A percentile compares a stretch with the other conserved stretches of the same genome.
Conservation (phyloP, 768 basidiomycete species). For the Ramaria rubella region DNA sequence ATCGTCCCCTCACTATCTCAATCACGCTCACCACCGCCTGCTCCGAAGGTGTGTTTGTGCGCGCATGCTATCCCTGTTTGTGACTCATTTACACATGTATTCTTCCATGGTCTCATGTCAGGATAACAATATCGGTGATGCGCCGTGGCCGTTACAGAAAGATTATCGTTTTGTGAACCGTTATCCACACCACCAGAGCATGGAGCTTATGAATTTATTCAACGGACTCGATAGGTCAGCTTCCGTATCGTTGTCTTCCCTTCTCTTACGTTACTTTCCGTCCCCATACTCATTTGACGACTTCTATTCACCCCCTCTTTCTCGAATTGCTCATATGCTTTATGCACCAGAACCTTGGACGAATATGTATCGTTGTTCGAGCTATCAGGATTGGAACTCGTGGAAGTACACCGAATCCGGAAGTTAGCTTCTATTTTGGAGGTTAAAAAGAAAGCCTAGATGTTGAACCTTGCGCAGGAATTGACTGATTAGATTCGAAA, state of each 20-base stretch:
- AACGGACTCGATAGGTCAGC: conserved; percentile 5
- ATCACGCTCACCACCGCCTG: background rate
- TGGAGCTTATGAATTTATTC: conserved; percentile 5
- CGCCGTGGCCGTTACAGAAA: conserved; percentile 7
- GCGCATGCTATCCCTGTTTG: too few species aligned
- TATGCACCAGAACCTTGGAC: background rate
- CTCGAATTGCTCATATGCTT: background rate
- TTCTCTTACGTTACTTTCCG: too few species aligned
- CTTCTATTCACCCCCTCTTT: background rate
- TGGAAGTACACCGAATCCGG: conserved; percentile 4
- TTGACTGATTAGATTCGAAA: too few species aligned
- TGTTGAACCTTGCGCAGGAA: too few species aligned
- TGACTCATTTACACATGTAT: too few species aligned
- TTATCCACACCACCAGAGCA: conserved; percentile 7
- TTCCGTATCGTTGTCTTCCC: background rate
- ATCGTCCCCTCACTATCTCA: background rate
- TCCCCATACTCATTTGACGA: too few species aligned
- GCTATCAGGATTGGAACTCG: background rate
- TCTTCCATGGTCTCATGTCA: too few species aligned
- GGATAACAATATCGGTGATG: background rate
- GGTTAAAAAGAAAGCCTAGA: background rate
- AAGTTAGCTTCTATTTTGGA: conserved; percentile 5
- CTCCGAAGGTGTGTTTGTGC: too few species aligned
- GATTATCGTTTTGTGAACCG: conserved; percentile 8
- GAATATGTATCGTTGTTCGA: conserved; percentile 1